Evolutionary conservation across 2,329 filamentous ascomycete species (phyloP), one percentile per base, ranked within the genome.

Genomic region (Mycosphaerella arachidis): DNA sequence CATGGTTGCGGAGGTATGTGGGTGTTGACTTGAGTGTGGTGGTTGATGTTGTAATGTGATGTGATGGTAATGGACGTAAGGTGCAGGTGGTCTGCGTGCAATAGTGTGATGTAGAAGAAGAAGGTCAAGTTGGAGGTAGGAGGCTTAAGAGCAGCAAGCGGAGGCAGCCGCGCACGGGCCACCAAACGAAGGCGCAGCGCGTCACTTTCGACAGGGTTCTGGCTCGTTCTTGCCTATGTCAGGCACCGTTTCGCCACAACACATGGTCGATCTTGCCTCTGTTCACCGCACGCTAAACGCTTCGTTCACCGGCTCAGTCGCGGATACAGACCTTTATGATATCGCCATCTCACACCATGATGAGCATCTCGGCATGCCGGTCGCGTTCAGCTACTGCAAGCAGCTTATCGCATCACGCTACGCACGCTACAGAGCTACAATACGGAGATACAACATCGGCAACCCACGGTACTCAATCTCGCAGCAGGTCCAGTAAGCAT

Each of bases 1-100:
- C 92, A 96, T 86, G 78, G 67, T 75, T 73, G 70, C 62, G 70
- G 70, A 66, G 58, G 48, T 70, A 65, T 67, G 53, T 65, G 55
- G 48, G 30, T 52, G 57, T 63, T 51, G 51, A 56, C 60, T 56
- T 60, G 55, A 55, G 27, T 63, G 60, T 59, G 48, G 20, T 46
- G 18, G n/a, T 8, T n/a, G 40, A 31, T 62, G 59, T 31, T 61
- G 56, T 24, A 33, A 55, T 53, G 55, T 48, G 16, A 43, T 43
- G 40, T 48, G 43, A 29, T 61, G 61, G 40, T 53, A 30, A 54
- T 56, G 57, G 52, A 59, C 53, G 53, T 56, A 12, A 18, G 46
- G 18, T 43, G 40, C 37, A 43, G 37, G 37, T 52, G 58, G 13
- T 57, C 31, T 30, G 54, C 45, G 56, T 55, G 55, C 40, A 55